Evolutionary conservation across 2,329 filamentous ascomycete genomes (phyloP), one percentile per base, ranked within the genome.

Genomic region (Lasiodiplodia sp.): DNA sequence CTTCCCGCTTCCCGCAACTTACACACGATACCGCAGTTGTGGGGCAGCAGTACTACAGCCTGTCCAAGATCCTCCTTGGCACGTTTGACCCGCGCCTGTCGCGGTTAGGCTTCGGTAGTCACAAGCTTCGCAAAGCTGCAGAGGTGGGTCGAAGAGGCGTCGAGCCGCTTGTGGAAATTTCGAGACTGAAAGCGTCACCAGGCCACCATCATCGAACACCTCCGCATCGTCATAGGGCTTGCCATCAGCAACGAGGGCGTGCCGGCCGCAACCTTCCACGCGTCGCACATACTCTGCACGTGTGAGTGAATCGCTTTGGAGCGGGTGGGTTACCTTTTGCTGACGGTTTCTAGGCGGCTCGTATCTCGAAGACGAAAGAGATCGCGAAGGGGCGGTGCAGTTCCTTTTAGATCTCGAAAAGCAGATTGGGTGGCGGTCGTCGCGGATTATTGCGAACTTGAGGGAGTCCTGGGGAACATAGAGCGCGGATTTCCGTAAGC

Each of bases 21-120:
- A 28, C 6, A 11, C 1, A 10, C 12, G 14, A 47, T 21, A 34
- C 31, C 31, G 31, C 34, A 68, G 66, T 62, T 4, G 57, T 68
- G 44, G 66, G 66, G 2, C 66, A 68, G 44, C 66, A 68, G 25
- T 51, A 68, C 34, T 68, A 68, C 66, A 63, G 47, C 28, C 31
- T 68, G 31, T 23, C 66, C 8, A 68, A 63, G 21, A 68, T 68
- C 2, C 21, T 63, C 14, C 47, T 68, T 2, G 56, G 55, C 18
- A 62, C 66, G 11, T 68, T 44, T 34, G 66, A 68, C 23, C 66
- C 66, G n/a, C 66, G 51, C 21, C 47, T 62, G 4, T 40, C 51
- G 44, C 57, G 34, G 31, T 57, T 68, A 14, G 66, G 66, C 12
- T 68, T 68, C 47, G 49, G 57, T 3, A 63, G 56, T 21, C 57